A percentile compares a stretch with the other conserved stretches of the same genome.
Evolutionary conservation across 2,329 filamentous ascomycete species (phyloP).

Genomic region (Geoglossum cookeanum): DNA sequence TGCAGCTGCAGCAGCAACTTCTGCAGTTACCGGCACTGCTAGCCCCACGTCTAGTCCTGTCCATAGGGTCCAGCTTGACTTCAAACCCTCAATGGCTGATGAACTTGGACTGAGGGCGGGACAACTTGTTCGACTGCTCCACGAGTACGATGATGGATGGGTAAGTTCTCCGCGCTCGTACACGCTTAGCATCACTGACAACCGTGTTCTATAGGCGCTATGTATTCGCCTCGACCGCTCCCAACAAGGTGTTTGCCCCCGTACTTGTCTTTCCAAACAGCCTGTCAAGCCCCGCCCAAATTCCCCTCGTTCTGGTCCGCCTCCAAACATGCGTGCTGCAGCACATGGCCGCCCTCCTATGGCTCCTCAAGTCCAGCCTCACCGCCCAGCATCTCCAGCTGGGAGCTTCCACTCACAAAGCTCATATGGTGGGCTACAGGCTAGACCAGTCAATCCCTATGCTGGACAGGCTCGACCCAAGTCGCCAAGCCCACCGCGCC

Average conservation of each 20-base stretch:
- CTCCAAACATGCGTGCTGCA: slow-evolving; percentile 12
- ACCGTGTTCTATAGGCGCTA: slow-evolving; percentile 42
- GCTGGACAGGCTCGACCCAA: not conserved
- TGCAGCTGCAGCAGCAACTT: slow-evolving; percentile 11
- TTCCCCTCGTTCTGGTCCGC: slow-evolving; percentile 27
- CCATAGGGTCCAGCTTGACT: slow-evolving; percentile 86
- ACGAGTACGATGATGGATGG: slow-evolving; percentile 98
- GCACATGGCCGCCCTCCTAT: slow-evolving; percentile 9
- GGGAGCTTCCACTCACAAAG: slow-evolving; percentile 14
- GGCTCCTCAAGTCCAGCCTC: slow-evolving; percentile 14
- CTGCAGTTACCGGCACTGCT: not conserved
- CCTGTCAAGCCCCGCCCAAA: slow-evolving; percentile 66
- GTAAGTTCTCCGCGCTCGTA: slow-evolving; percentile 33
- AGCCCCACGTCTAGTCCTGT: slow-evolving; percentile 29
- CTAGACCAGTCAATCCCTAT: not conserved
- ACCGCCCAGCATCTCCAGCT: slow-evolving; percentile 21
- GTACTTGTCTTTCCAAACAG: slow-evolving; percentile 80
- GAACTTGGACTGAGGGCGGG: slow-evolving; percentile 69
- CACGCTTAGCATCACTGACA: not conserved
- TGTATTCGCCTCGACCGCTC: slow-evolving; percentile 82
- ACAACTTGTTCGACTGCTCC: slow-evolving; percentile 69
- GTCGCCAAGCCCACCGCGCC: not conserved
- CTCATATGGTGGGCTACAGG: slow-evolving; percentile 7
- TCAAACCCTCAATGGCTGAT: slow-evolving; percentile 79
- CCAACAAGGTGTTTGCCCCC: slow-evolving; percentile 78